Percentiles rank a stretch among this genome's conserved stretches.
phyloP scores from a whole-genome alignment of 78 protist species.

The Isochrysis galbana region DNA sequence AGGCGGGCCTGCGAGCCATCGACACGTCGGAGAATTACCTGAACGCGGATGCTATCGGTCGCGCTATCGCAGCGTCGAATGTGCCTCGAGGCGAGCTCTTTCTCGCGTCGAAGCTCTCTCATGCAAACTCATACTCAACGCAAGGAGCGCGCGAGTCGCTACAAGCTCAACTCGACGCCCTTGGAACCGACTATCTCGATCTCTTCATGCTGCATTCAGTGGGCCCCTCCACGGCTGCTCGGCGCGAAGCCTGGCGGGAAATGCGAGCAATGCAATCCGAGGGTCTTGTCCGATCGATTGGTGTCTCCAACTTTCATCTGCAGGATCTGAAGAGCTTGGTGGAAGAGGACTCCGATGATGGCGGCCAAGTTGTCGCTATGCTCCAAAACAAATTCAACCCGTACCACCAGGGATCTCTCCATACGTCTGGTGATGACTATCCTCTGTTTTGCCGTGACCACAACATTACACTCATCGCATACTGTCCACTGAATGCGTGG shows the following conservation, averaged over 20 bases:
- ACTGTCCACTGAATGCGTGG: neutral
- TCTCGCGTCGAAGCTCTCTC: slow-evolving; percentile 37
- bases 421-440: neutral
- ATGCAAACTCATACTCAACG: neutral
- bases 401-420: neutral
- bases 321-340: neutral
- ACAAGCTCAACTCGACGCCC: neutral
- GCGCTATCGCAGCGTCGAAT: neutral
- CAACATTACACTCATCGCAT: neutral
- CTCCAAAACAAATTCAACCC: neutral
- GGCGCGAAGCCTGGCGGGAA: slow-evolving; percentile 39
- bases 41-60: slow-evolving; percentile 61
- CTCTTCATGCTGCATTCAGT: slow-evolving; percentile 25
- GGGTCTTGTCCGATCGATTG: slow-evolving; percentile 17
- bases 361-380: neutral
- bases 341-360: neutral
- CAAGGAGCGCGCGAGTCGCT: neutral
- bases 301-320: slow-evolving; percentile 51
- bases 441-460: neutral
- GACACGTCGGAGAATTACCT: slow-evolving; percentile 60
- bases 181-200: slow-evolving; percentile 33
- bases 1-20: slow-evolving; percentile 62
- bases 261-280: slow-evolving; percentile 35
- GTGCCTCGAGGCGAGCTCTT: slow-evolving; percentile 45
- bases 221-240: neutral